Evolutionary conservation across 139 green algal species (phyloP), one percentile per base, ranked within the genome.

Genomic region (Asterochloris sp.): DNA sequence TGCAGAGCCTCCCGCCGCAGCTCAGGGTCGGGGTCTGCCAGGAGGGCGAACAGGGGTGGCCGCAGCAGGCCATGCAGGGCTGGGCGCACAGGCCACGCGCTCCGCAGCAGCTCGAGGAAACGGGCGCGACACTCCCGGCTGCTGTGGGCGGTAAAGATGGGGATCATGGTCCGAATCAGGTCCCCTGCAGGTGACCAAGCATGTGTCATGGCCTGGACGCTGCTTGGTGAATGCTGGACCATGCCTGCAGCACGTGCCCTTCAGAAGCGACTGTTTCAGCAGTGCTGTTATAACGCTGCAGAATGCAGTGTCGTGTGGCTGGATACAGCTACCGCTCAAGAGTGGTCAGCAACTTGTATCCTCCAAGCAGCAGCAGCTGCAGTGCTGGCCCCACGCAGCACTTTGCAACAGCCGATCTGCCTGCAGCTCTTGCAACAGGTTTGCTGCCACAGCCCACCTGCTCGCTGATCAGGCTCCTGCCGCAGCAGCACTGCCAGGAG

Each of bases 41-140:
- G 80, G 28, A 87, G 64, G 17, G 27, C 76, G 69, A 87, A 80
- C 80, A 87, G 80, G 16, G 84, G 60, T 13, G 76, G 67, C 28
- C 76, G 68, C 74, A 87, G 75, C 73, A 24, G 19, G 24, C 28
- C 78, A 23, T 76, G 83, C 78, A 86, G 68, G n/a, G 26, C 62
- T 38, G 76, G 77, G 13, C 78, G 61, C n/a, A 62, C 27, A 62
- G 77, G 77, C 83, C 83, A 86, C 10, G 73, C 78, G 11, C 62
- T 71, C 9, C 78, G 71, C 63, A 86, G 64, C 11, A 83, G 67
- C 27, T 28, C 76, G 67, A 85, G 78, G 17, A 62, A 74, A 13
- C 78, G 76, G 21, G 47, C n/a, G 60, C 68, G 76, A 26, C 76
- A 83, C 21, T 83, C 78, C 61, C 27, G 63, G 76, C 82, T 78